A percentile compares a stretch with the other conserved stretches of the same genome.
phyloP scores from a whole-genome alignment of 148 eudicot genomes.

The Vaccinium macrocarpon region DNA sequence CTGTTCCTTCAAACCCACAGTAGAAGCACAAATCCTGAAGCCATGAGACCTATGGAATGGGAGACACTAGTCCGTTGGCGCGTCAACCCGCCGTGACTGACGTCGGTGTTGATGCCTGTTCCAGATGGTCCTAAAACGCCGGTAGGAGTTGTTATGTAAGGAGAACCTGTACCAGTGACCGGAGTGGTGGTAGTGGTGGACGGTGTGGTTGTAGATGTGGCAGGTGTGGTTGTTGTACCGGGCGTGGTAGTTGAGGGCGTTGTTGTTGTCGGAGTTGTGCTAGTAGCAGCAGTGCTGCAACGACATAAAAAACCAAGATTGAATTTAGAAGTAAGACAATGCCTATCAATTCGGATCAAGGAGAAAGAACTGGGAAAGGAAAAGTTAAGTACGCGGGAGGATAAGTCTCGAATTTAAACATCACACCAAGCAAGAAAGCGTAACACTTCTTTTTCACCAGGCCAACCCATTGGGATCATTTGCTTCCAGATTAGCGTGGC shows the following conservation, averaged over 20 bases:
- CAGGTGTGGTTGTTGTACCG: background rate
- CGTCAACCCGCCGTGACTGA: constrained; percentile 25
- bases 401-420: too few species aligned
- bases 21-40: constrained; percentile 11
- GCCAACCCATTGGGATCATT: too few species aligned
- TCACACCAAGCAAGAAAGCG: too few species aligned
- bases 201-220: background rate
- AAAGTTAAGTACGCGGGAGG: too few species aligned
- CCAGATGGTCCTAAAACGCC: constrained; percentile 50
- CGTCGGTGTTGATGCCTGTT: constrained; percentile 27
- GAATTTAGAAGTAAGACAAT: too few species aligned
- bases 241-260: background rate
- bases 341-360: too few species aligned
- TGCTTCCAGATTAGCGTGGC: too few species aligned
- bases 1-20: constrained; percentile 13
- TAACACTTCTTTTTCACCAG: too few species aligned
- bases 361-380: too few species aligned
- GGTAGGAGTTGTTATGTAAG: constrained; percentile 26
- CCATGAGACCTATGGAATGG: constrained; percentile 12
- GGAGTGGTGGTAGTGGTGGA: constrained; percentile 19
- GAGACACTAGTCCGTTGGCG: constrained; percentile 12
- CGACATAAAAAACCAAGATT: background rate
- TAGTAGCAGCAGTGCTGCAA: background rate
- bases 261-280: constrained; percentile 5
- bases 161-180: background rate